phyloP scores from a whole-genome alignment of 768 basidiomycete genomes.

The Tricholoma flavovirens region DNA sequence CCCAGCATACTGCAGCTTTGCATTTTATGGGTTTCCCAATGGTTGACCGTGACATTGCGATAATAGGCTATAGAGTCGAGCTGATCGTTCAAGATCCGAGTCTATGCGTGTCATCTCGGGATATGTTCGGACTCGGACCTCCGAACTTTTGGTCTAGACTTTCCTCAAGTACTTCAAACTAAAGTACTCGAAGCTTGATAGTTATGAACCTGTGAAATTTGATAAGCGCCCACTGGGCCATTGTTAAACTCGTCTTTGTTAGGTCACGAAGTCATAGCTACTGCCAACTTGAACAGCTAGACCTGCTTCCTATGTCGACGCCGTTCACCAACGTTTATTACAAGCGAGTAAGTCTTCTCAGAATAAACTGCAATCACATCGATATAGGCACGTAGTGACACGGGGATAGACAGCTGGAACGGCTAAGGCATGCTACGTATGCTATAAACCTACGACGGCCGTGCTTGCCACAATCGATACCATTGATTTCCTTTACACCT shows the following conservation, averaged over 20 bases:
- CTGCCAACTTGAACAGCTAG: too few relatives aligned
- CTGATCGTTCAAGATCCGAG: too few relatives aligned
- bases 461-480: slow-evolving; percentile 83
- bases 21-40: slow-evolving; percentile 75
- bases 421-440: slow-evolving; percentile 70
- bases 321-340: slow-evolving; percentile 84
- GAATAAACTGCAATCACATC: not conserved
- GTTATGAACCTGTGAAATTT: too few relatives aligned
- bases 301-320: slow-evolving; percentile 31
- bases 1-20: slow-evolving; percentile 97
- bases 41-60: slow-evolving; percentile 69
- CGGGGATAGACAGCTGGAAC: slow-evolving; percentile 65
- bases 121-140: too few relatives aligned
- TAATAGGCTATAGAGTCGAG: not conserved
- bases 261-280: too few relatives aligned
- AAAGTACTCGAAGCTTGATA: too few relatives aligned
- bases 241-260: too few relatives aligned
- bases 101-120: too few relatives aligned
- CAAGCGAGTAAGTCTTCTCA: slow-evolving; percentile 62
- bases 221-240: too few relatives aligned
- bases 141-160: too few relatives aligned
- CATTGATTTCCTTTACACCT: slow-evolving; percentile 83
- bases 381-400: slow-evolving; percentile 10
- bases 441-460: slow-evolving; percentile 73
- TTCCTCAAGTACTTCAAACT: too few relatives aligned